Base-by-base conservation (phyloP, 441 rosid species). In the Francoa sonchifolia region DNA sequence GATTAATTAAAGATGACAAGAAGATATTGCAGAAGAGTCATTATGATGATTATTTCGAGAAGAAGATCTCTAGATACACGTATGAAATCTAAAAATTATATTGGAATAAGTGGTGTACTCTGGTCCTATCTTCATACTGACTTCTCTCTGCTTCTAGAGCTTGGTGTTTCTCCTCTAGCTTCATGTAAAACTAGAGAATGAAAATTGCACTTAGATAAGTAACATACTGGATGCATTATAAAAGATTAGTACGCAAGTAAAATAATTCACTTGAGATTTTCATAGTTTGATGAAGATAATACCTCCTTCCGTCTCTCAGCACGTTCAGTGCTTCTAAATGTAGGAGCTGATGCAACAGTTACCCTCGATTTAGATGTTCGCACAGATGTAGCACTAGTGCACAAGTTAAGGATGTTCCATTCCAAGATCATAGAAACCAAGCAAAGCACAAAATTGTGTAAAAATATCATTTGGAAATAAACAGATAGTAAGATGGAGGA, bases 301-400 rank as follows among this genome's bases (percentile, higher is more conserved):
- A 85, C 98, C 92, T 89, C 92, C 52, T 10, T 86, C 31, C 99
- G 82, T 62, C 70, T 87, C 58, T 79, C 95, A 8, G 88, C 94
- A 33, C 99, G 96, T 20, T 70, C 71, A 27, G 65, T 47, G 42
- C 84, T 74, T 59, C 50, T 79, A 65, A 90, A 90, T 19, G 81
- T 63, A 1, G 96, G 99, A 60, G 99, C 94, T 19, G 69, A 48
- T 50, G 90, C 99, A 47, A 78, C 48, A 19, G 96, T 86, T 42
- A 79, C 71, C 64, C 56, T 68, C 19, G 77, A 75, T 67, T 67
- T 79, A 39, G 64, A 58, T 14, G 83, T 71, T 54, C 90, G 67
- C 50, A 69, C 65, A 19, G 99, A 80, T 42, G 72, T 72, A 29
- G 82, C 81, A 33, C 66, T 66, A 28, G 93, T 78, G 62, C 33